Evolutionary conservation across 805 yeast genomes (phyloP).

Genomic region (Wickerhamomyces mucosus): DNA sequence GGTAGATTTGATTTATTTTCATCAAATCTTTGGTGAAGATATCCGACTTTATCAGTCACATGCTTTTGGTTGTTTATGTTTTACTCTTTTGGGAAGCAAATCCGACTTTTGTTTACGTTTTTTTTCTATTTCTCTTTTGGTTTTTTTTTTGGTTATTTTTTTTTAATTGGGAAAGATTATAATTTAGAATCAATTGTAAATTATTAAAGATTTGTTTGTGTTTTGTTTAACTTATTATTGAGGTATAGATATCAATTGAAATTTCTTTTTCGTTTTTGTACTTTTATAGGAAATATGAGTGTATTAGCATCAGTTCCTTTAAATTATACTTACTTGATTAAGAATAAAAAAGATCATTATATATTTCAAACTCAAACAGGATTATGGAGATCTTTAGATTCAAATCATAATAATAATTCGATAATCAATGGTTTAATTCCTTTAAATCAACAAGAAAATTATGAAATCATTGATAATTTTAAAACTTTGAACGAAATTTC

Average conservation of each 20-base stretch:
- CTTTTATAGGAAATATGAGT: background rate
- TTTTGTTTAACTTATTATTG: background rate
- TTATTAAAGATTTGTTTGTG: background rate
- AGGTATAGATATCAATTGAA: background rate
- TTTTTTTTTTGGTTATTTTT: too few relatives aligned
- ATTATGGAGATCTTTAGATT: constrained; percentile 10
- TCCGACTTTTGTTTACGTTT: too few relatives aligned
- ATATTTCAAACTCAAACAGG: constrained; percentile 15
- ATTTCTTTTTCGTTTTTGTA: background rate
- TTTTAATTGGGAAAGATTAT: too few relatives aligned
- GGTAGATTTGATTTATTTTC: too few relatives aligned
- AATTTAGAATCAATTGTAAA: too few relatives aligned
- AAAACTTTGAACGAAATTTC: constrained; percentile 2
- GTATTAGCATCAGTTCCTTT: constrained; percentile 11
- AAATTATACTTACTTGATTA: constrained; percentile 14
- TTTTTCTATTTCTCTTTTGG: too few relatives aligned
- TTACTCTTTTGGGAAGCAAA: too few relatives aligned
- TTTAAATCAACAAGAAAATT: constrained; percentile 1
- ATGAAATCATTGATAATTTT: constrained; percentile 15
- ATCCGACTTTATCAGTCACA: too few relatives aligned
- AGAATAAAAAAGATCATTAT: constrained; percentile 3
- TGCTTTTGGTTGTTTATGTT: too few relatives aligned
- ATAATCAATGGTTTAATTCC: constrained; percentile 4
- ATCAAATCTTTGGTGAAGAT: too few relatives aligned
- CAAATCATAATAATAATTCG: constrained; percentile 8